Evolutionary conservation across 106 monocot species (phyloP).

Genomic region (Apostasia ramifera): DNA sequence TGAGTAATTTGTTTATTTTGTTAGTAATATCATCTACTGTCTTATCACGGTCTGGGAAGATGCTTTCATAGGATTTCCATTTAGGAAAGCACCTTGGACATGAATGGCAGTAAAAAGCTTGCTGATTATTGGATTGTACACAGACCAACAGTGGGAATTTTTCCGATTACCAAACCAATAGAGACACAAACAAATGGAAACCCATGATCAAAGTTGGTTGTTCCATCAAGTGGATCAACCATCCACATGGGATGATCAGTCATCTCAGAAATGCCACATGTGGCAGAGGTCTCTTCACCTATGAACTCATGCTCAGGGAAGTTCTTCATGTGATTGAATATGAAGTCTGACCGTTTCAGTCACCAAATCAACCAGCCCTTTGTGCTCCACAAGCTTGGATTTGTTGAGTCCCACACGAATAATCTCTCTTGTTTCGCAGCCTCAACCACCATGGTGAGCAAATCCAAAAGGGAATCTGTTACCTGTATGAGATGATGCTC

Average conservation of each 20-base stretch:
- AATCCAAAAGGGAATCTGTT: conserved; percentile 10
- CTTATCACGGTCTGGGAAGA: conserved; percentile 79
- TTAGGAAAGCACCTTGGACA: conserved; percentile 91
- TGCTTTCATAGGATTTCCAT: conserved; percentile 74
- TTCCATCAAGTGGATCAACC: conserved; percentile 96
- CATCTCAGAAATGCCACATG: conserved; percentile 60
- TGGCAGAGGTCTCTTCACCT: conserved; percentile 87
- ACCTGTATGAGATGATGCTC: too few relatives aligned
- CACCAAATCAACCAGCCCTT: conserved; percentile 90
- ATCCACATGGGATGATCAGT: conserved; percentile 95
- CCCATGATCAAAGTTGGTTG: conserved; percentile 99
- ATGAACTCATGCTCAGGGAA: conserved; percentile 86
- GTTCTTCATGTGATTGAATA: conserved; percentile 69
- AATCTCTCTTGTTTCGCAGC: conserved; percentile 48
- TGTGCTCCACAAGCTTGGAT: conserved; percentile 84
- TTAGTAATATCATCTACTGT: conserved; percentile 78
- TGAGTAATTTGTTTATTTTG: conserved; percentile 74
- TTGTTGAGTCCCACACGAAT: conserved; percentile 56
- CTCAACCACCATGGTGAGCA: conserved; percentile 38
- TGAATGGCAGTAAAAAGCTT: conserved; percentile 83
- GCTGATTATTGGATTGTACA: conserved; percentile 85
- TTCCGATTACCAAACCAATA: conserved; percentile 93
- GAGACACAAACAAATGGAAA: conserved; percentile 85
- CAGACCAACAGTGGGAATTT: conserved; percentile 80
- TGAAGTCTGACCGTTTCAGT: conserved; percentile 89